Conservation (phyloP, 106 monocot genomes). For the Phalaenopsis equestris region DNA sequence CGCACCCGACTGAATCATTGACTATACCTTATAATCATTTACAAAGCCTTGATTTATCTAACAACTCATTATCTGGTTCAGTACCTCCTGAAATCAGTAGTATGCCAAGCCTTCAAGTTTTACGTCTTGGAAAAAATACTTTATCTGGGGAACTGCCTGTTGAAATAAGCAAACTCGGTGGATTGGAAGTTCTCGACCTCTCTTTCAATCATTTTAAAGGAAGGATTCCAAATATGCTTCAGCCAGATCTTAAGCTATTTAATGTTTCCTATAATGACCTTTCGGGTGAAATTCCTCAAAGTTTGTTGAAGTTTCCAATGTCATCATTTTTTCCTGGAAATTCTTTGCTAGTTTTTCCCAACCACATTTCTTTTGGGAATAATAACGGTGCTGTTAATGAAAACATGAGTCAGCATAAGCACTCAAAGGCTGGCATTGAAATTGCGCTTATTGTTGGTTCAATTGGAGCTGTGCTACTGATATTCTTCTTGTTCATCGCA, state of each 20-base stretch:
- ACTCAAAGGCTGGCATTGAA: slow-evolving; percentile 29
- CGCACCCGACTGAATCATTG: slow-evolving; percentile 51
- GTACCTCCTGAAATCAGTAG: slow-evolving; percentile 53
- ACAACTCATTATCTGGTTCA: slow-evolving; percentile 57
- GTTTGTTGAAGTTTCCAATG: slow-evolving; percentile 47
- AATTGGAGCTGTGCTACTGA: slow-evolving; percentile 52
- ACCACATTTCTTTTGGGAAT: slow-evolving; percentile 20
- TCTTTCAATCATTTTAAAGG: slow-evolving; percentile 73
- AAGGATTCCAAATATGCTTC: slow-evolving; percentile 55
- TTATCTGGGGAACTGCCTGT: slow-evolving; percentile 67
- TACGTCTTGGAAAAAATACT: slow-evolving; percentile 52
- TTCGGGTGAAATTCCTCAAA: slow-evolving; percentile 59
- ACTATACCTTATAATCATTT: slow-evolving; percentile 37
- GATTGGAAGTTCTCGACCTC: slow-evolving; percentile 65
- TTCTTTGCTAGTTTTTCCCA: slow-evolving; percentile 28
- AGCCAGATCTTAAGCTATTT: slow-evolving; percentile 40
- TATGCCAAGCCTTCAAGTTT: slow-evolving; percentile 50
- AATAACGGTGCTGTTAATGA: slow-evolving; percentile 15
- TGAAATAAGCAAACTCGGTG: slow-evolving; percentile 53
- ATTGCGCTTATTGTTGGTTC: slow-evolving; percentile 69
- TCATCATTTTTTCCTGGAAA: slow-evolving; percentile 84
- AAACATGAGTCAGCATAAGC: slow-evolving; percentile 11
- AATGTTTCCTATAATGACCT: slow-evolving; percentile 79
- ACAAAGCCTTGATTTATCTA: slow-evolving; percentile 72
- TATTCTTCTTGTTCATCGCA: slow-evolving; percentile 59